Percentiles rank a stretch among this genome's conserved stretches.
Conservation (phyloP, 768 basidiomycete species). For the Scleroderma citrinum region DNA sequence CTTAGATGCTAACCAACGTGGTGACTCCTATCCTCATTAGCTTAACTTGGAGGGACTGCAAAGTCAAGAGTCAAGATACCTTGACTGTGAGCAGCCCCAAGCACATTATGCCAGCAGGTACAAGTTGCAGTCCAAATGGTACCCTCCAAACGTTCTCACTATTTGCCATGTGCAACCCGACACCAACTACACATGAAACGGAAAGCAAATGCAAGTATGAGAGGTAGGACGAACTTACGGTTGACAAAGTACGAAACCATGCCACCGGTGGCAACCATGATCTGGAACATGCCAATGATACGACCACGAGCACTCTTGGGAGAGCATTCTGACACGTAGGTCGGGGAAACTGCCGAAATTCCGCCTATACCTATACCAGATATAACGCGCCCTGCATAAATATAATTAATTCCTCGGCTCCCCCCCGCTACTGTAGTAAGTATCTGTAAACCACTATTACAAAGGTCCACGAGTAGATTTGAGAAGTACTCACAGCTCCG, state of each 20-base stretch:
- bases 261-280: conserved; percentile 79
- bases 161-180: conserved; percentile 45
- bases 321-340: conserved; percentile 81
- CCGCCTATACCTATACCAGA: conserved; percentile 78
- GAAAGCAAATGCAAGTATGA: conserved; percentile 1
- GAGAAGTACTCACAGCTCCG: conserved; percentile 61
- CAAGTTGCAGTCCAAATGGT: conserved; percentile 69
- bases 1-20: conserved; percentile 68
- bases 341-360: conserved; percentile 79
- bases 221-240: conserved; percentile 38
- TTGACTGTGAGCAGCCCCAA: conserved; percentile 64
- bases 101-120: conserved; percentile 67
- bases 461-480: conserved; percentile 11
- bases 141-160: conserved; percentile 59
- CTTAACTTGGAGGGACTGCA: conserved; percentile 7
- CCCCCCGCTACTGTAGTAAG: conserved; percentile 63
- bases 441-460: conserved; percentile 36
- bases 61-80: conserved; percentile 19
- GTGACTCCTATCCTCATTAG: conserved; percentile 47
- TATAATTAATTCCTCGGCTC: conserved; percentile 52
- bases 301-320: conserved; percentile 84
- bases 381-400: conserved; percentile 77
- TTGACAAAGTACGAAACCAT: conserved; percentile 84
- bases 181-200: conserved; percentile 40
- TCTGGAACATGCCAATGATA: conserved; percentile 82